Evolutionary conservation across 768 basidiomycete genomes (phyloP), one percentile per base, ranked within the genome.

Genomic region (Amanita jacksonii): DNA sequence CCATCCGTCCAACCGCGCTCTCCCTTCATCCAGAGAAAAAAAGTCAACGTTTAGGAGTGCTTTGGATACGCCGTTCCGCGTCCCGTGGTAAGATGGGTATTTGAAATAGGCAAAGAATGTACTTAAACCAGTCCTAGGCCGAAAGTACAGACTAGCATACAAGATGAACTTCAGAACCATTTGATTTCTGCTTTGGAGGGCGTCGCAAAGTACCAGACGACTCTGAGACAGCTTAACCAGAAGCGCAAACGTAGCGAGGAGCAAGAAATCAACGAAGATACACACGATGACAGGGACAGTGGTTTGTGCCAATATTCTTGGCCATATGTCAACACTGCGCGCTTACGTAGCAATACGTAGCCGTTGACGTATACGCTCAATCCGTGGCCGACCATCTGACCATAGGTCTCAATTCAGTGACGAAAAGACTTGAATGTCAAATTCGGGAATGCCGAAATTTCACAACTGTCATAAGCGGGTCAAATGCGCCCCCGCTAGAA

Each of bases 331-430:
- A 20, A 28, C 12, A 6, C 30, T 10, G 10, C 24, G 18, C 4
- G 25, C 18, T 22, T 7, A 38, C 13, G 23, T 10, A 7, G 27
- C 15, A 41, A 52, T 13, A 10, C 33, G 18, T 41, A 22, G 19
- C n/a, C n/a, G n/a, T n/a, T n/a, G n/a, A n/a, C n/a, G n/a, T n/a
- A n/a, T n/a, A n/a, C n/a, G 46, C 57, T 8, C 77, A 77, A 2
- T 30, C 51, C 3, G 56, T 80, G 24, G 57, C 76, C 16, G 51
- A 62, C 8, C 74, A 81, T 55, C 47, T 82, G 25, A 57, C 67
- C 8, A 55, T 80, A 37, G 89, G 89, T n/a, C 81, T 91, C 48
- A 92, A 91, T 53, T 67, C 77, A 53, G 83, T 91, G 10, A 88
- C 88, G 1, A 81, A 75, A 57, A 66, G 68, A 22, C 67, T 93